A percentile compares a stretch with the other conserved stretches of the same genome.
Evolutionary conservation across 768 basidiomycete species (phyloP).

Genomic region (Boletus huronensis): DNA sequence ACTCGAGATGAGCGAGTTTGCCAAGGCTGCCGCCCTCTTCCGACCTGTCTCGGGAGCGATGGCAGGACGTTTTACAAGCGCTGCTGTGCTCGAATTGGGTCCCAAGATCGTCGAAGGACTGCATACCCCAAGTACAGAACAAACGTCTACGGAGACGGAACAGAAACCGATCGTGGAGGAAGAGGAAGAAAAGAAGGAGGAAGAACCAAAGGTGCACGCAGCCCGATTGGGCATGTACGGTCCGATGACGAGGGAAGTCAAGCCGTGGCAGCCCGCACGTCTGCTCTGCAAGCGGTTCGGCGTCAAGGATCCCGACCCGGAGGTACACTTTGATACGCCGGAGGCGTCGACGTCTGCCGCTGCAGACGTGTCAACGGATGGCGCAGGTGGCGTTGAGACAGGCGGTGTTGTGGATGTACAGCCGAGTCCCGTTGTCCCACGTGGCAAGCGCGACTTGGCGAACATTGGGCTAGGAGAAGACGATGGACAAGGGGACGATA

Average conservation of each 20-base stretch:
- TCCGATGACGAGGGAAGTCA: constrained; percentile 70
- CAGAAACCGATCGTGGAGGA: constrained; percentile 41
- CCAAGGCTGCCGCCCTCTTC: constrained; percentile 84
- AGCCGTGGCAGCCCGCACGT: constrained; percentile 75
- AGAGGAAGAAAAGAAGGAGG: constrained; percentile 47
- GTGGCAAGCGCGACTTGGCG: constrained; percentile 55
- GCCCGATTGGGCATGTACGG: constrained; percentile 90
- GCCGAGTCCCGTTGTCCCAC: not conserved
- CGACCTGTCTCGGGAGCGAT: constrained; percentile 90
- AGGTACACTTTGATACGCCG: constrained; percentile 35
- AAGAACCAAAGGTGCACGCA: constrained; percentile 77
- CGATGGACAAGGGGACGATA: constrained; percentile 83
- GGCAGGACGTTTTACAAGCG: constrained; percentile 90
- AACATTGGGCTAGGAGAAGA: constrained; percentile 93
- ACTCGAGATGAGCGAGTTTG: constrained; percentile 82
- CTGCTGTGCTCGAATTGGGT: constrained; percentile 64
- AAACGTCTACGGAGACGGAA: constrained; percentile 35
- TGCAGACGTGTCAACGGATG: constrained; percentile 9
- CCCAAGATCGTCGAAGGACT: constrained; percentile 65
- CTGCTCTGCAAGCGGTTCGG: constrained; percentile 93
- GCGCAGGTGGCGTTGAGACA: not conserved
- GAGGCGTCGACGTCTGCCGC: constrained; percentile 23
- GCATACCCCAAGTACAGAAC: constrained; percentile 50
- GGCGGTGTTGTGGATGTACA: not conserved
- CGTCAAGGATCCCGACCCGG: constrained; percentile 81